Base-by-base conservation (phyloP, 192 early-diverging fungal species). In the Entomortierella beljakovae region DNA sequence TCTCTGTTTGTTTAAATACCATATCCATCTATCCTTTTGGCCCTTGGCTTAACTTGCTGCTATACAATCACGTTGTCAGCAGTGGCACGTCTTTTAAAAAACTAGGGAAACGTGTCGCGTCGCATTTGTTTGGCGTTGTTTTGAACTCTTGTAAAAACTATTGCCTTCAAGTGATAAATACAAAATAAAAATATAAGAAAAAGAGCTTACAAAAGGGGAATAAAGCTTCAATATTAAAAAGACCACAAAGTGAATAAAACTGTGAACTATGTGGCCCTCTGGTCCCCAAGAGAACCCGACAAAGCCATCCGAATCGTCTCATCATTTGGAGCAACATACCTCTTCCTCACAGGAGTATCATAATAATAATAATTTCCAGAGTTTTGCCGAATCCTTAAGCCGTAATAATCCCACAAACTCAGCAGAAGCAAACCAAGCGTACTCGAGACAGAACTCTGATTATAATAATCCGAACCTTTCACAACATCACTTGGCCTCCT, bases 21-120 rank as follows among this genome's bases (percentile, higher is more conserved):
- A 63, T 74, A 74, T 74, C 71, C 71, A 74, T 74, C 71, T 63
- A 74, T 74, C 63, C 54, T 51, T n/a, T n/a, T 61, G 20, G 25
- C 67, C 34, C 40, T 28, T 33, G 34, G 51, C 26, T 16, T n/a
- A 43, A n/a, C 26, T 16, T 48, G 18, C 50, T 57, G 18, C 9
- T 37, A 10, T 42, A 46, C 11, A 11, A 20, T 20, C 43, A 46
- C 43, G 3, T 20, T 15, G 15, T 46, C 20, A 46, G n/a, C 43
- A 46, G 11, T 54, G 10, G 25, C 25, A 53, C 52, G 6, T 16
- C 43, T 46, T 46, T 20, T 16, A 11, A 11, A 11, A 11, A 2
- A 46, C 43, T 13, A 9, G 13, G 43, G 20, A 20, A 46, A 46
- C 43, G 43, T 46, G 43, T 46, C 43, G 43, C 43, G 43, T 46